A percentile compares a stretch with the other conserved stretches of the same genome.
Conservation (phyloP, 176 grass and related monocot genomes). For the maize (Zea mays) region Zm-B73-REFERENCE-NAM-5.0 NC_050100.1:1343001-1343500, state of each 20-base stretch:
- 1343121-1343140: background rate
- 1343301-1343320: slow-evolving; percentile 93
- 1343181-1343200: background rate
- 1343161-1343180: background rate
- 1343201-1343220: background rate
- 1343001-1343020: background rate
- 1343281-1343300: slow-evolving; percentile 94
- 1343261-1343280: slow-evolving; percentile 97
- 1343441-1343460: slow-evolving; percentile 99
- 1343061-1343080: background rate
- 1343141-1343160: background rate
- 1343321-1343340: slow-evolving; percentile 98
- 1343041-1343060: background rate
- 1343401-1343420: slow-evolving; percentile 89
- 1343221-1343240: background rate
- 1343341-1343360: slow-evolving; percentile 75
- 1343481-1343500: slow-evolving; percentile 85
- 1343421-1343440: slow-evolving; percentile 97
- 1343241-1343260: slow-evolving; percentile 51
- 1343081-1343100: background rate
- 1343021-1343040: background rate
- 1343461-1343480: slow-evolving; percentile 70
- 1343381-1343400: slow-evolving; percentile 81
- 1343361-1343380: slow-evolving; percentile 86
- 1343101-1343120: background rate